These are phyloP conservation scores for Syzygium oleosum DNA, from an alignment of 345 rosid species.

Conservation along the genomic window DNA sequence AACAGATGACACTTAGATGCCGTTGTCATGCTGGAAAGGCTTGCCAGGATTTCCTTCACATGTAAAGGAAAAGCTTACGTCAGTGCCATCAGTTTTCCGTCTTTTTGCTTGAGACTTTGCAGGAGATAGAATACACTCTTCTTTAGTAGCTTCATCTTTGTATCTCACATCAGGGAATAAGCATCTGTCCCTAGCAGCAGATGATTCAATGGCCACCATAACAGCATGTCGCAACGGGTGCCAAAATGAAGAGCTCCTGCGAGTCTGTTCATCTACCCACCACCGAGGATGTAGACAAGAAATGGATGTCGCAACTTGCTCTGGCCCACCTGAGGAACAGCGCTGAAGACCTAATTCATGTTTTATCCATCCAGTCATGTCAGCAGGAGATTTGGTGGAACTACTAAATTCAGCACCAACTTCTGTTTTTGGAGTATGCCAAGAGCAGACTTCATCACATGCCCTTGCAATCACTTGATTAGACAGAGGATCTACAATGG, in stretches of 20 bases:
- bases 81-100: constrained; percentile 34
- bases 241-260: constrained; percentile 25
- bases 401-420: constrained; percentile 2
- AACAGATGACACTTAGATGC: background rate
- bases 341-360: constrained; percentile 6
- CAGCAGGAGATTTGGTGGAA: constrained; percentile 8
- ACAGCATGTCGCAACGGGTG: constrained; percentile 83
- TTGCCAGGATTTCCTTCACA: background rate
- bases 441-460: constrained; percentile 43
- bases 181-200: constrained; percentile 69
- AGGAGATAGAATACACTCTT: constrained; percentile 17
- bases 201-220: constrained; percentile 71
- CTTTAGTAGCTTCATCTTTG: constrained; percentile 12
- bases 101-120: constrained; percentile 42
- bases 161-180: constrained; percentile 33
- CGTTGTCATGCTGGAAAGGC: background rate
- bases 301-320: constrained; percentile 13
- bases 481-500: constrained; percentile 66
- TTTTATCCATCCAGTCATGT: constrained; percentile 1
- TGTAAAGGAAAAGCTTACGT: constrained; percentile 16
- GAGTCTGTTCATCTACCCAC: constrained; percentile 35
- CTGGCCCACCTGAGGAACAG: constrained; percentile 9
- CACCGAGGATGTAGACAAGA: constrained; percentile 74
- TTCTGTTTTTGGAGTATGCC: constrained; percentile 12
- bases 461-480: constrained; percentile 50